Base-by-base conservation (phyloP, 495 filamentous ascomycete genomes). In the Lineolata rhizophorae region DNA sequence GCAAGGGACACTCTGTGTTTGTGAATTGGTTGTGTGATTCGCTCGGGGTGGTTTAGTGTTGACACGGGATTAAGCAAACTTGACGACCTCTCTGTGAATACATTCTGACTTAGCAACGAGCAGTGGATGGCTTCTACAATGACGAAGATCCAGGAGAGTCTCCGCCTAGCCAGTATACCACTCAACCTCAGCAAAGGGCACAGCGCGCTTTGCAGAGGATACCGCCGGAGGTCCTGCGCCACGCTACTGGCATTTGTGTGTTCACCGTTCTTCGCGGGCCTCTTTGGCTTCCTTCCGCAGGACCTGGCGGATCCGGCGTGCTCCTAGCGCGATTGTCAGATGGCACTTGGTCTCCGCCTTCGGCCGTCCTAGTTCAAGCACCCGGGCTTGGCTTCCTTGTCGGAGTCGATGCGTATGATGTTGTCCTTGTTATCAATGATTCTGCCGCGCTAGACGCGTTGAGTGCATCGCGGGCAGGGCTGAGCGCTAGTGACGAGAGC, bases 321-420 rank as follows among this genome's bases (percentile, higher is more conserved):
- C 60, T 93, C 29, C 60, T 90, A 30, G 83, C 65, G 13, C 66
- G 82, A 19, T 72, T 73, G 43, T 70, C 73, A 20, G 77, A 83
- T 35, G 81, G 83, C 2, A 70, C 70, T 43, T 93, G 83, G 83
- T 83, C 76, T 30, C 76, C 80, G 2, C 83, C 83, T 2, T 83
- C 77, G 10, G 82, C 76, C 20, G 80, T 93, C 38, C 58, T 91
- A 50, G 61, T 92, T 19, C 82, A 93, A 47, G 90, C 83, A 1
- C 70, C 76, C 1, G 80, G 72, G 2, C 53, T 90, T 15, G 80
- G 79, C n/a, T 93, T 93, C 45, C 60, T 85, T 17, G 72, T 83
- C 2, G 83, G 81, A 2, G 77, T 90, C 19, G 83, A 93, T 41
- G 79, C 91, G 35, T 93, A 92, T 58, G 83, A 93, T 46, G 90